phyloP scores from a whole-genome alignment of 2,329 filamentous ascomycete species.

The Geosmithia flava region DNA sequence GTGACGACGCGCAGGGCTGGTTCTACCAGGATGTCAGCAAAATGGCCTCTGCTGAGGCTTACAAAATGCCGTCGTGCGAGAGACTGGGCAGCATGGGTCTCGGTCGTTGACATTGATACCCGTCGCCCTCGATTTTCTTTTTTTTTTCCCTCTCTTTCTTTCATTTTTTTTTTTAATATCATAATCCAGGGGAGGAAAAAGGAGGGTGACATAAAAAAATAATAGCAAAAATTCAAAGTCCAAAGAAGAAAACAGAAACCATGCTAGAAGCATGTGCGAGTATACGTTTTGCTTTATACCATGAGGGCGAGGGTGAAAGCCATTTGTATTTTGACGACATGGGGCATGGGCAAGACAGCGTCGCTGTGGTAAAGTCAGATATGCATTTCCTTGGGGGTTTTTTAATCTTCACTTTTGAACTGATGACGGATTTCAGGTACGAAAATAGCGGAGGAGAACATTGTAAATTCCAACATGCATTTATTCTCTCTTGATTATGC shows the following conservation, averaged over 20 bases:
- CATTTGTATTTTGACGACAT: neutral
- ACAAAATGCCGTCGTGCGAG: conserved; percentile 39
- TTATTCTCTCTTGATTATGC: neutral
- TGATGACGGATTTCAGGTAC: too few species aligned
- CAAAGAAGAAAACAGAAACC: too few species aligned
- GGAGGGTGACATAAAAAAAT: neutral
- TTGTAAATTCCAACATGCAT: too few species aligned
- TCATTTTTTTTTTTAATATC: neutral
- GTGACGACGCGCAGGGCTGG: conserved; percentile 76
- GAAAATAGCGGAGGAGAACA: too few species aligned
- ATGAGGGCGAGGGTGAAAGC: too few species aligned
- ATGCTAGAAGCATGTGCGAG: too few species aligned
- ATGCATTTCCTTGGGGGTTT: neutral
- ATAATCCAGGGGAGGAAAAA: neutral
- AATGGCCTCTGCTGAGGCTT: conserved; percentile 54
- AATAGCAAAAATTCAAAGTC: neutral
- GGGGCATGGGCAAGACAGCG: too few species aligned
- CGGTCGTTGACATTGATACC: neutral
- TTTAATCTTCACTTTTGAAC: neutral
- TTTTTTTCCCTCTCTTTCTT: neutral
- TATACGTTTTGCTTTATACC: too few species aligned
- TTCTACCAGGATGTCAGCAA: conserved; percentile 72
- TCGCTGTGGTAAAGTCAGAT: too few species aligned
- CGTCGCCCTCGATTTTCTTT: neutral
- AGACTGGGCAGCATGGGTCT: conserved; percentile 21